phyloP scores from a whole-genome alignment of 495 filamentous ascomycete species.

The Aspergillus bertholletiae region DNA sequence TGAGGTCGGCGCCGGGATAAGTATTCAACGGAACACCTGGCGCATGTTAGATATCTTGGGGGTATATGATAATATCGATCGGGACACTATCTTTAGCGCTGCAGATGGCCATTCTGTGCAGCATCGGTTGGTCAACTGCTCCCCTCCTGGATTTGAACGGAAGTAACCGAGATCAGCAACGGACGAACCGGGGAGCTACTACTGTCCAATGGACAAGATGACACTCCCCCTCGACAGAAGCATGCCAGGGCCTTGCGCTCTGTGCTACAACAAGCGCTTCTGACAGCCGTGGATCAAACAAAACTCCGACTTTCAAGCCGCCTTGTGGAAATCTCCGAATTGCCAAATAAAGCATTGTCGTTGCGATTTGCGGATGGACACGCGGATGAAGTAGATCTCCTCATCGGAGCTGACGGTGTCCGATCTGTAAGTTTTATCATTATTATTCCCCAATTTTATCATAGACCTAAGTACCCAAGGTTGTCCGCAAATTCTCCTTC shows the following conservation, averaged over 20 bases:
- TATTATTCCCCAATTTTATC: background rate
- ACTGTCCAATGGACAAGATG: conserved; percentile 8
- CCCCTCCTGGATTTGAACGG: too few species aligned
- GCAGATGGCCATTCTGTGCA: conserved; percentile 18
- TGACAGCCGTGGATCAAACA: conserved; percentile 15
- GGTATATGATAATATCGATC: conserved; percentile 17
- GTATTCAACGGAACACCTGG: conserved; percentile 30
- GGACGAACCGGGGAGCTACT: conserved; percentile 19
- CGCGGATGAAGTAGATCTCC: conserved; percentile 18
- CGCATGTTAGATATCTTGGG: conserved; percentile 22
- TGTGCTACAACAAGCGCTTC: conserved; percentile 22
- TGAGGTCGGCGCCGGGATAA: conserved; percentile 50
- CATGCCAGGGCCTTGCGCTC: conserved; percentile 20
- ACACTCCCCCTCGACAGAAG: conserved; percentile 10
- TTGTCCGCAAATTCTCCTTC: conserved; percentile 20
- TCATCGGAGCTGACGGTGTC: conserved; percentile 27
- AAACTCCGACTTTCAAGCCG: conserved; percentile 11
- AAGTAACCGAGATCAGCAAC: conserved; percentile 1
- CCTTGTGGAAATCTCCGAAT: conserved; percentile 7
- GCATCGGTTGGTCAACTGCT: conserved; percentile 13
- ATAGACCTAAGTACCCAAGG: background rate
- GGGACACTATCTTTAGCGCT: conserved; percentile 15
- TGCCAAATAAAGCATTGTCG: background rate
- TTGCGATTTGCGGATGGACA: conserved; percentile 20
- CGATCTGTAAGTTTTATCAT: conserved; percentile 15